Conservation (phyloP, 257 asterid species). For the Knoxia roxburghii region DNA sequence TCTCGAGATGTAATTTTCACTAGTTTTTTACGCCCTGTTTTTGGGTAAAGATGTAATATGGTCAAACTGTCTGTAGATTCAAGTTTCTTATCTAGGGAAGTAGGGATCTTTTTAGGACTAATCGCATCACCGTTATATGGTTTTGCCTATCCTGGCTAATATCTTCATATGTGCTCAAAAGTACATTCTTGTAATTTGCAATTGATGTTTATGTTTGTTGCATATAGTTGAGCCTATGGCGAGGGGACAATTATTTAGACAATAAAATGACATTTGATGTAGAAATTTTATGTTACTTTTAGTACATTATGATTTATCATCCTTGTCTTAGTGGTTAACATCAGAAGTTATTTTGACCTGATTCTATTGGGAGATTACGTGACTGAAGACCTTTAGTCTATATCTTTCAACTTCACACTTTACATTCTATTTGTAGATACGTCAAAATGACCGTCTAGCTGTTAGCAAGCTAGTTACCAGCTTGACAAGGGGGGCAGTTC, state of each 20-base stretch:
- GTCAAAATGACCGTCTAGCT: constrained; percentile 93
- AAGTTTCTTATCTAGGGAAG: background rate
- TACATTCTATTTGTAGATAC: constrained; percentile 47
- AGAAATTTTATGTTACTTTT: background rate
- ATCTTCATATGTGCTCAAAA: background rate
- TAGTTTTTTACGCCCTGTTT: background rate
- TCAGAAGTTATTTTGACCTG: no score
- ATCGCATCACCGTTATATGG: background rate
- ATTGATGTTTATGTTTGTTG: background rate
- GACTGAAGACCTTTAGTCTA: background rate
- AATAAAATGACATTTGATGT: background rate
- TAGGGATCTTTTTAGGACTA: background rate
- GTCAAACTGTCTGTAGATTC: background rate
- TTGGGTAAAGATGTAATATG: background rate
- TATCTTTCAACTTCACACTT: background rate
- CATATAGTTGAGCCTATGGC: background rate
- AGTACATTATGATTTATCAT: background rate
- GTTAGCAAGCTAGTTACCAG: constrained; percentile 90
- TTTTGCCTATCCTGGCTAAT: background rate
- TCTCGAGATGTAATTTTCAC: background rate
- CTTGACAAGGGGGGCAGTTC: constrained; percentile 89
- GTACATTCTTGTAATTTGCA: background rate
- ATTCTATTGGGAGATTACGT: background rate
- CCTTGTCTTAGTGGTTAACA: background rate
- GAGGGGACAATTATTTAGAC: background rate